Percentiles rank a stretch among this genome's conserved stretches.
These are phyloP conservation scores for Candida anglica DNA, from an alignment of 805 yeast genomes.

Conservation along the genomic window DNA sequence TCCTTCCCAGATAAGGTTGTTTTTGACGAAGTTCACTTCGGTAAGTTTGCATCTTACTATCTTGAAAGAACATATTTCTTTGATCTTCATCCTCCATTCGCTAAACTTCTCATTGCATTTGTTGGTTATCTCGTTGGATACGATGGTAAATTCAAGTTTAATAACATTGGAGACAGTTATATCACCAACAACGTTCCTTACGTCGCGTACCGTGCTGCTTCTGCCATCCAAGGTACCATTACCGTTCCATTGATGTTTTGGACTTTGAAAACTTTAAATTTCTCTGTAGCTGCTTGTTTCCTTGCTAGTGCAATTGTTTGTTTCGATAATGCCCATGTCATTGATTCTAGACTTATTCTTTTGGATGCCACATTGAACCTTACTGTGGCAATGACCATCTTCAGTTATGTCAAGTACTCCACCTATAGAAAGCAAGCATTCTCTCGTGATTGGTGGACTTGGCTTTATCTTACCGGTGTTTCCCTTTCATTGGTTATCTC, in stretches of 20 bases:
- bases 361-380: slow-evolving; percentile 87
- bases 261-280: slow-evolving; percentile 82
- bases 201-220: slow-evolving; percentile 72
- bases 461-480: slow-evolving; percentile 83
- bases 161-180: slow-evolving; percentile 81
- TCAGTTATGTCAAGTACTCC: slow-evolving; percentile 74
- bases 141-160: slow-evolving; percentile 89
- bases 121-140: slow-evolving; percentile 89
- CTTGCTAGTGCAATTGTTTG: slow-evolving; percentile 73
- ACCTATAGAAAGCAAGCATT: slow-evolving; percentile 65
- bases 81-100: slow-evolving; percentile 98
- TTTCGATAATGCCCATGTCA: slow-evolving; percentile 85
- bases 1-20: slow-evolving; percentile 72
- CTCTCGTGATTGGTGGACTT: slow-evolving; percentile 72
- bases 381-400: slow-evolving; percentile 78
- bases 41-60: slow-evolving; percentile 82
- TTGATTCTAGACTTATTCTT: slow-evolving; percentile 85
- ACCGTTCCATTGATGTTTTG: slow-evolving; percentile 81
- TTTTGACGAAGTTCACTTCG: slow-evolving; percentile 85
- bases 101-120: slow-evolving; percentile 84
- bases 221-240: slow-evolving; percentile 76
- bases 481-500: slow-evolving; percentile 88
- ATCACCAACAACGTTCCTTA: slow-evolving; percentile 79
- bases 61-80: slow-evolving; percentile 88
- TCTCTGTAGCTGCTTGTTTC: slow-evolving; percentile 73